Evolutionary conservation across 2,329 filamentous ascomycete species (phyloP), one percentile per base, ranked within the genome.

Genomic region (Ascosphaera pollenicola): DNA sequence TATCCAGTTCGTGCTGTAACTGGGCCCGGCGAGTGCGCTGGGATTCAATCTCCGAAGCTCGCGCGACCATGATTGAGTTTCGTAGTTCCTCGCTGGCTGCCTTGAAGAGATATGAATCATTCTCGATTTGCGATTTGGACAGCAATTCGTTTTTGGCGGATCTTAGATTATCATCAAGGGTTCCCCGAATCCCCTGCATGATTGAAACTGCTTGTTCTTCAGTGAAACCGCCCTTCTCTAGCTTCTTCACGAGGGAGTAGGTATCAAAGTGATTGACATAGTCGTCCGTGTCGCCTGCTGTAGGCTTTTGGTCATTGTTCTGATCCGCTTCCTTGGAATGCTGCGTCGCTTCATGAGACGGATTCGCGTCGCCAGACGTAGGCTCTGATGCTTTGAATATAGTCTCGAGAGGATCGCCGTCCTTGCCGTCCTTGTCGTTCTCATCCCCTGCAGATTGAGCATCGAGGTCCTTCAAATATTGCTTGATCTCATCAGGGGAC

Each of bases 201-300:
- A 83, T 66, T 4, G 76, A 82, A 38, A 84, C 73, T 18, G 83
- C 75, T 57, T 94, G 87, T 0, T 66, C 67, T 35, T 70, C 64
- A 1, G 70, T 73, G 58, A 84, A 94, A 0, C 78, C 78, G 10
- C 75, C 74, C 0, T 60, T 61, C 15, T 75, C 68, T 13, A 98
- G 72, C 49, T 82, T 73, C 51, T 78, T 78, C 13, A 95, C 89
- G 3, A 95, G 69, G 11, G 74, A 76, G 58, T 89, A 98, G 17
- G 78, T 93, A 59, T 98, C 87, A 58, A 98, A 98, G 60, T 95
- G 84, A 60, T 98, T 89, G 26, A 93, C 75, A 53, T 93, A 91
- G 1, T 32, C 30, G 30, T 76, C 79, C 6, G 80, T 72, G 10
- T 32, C 30, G 5, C n/a, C 30, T 32, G 21, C 21, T 10, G 4